phyloP scores from a whole-genome alignment of 768 basidiomycete genomes.

The Saitozyma sp. region DNA sequence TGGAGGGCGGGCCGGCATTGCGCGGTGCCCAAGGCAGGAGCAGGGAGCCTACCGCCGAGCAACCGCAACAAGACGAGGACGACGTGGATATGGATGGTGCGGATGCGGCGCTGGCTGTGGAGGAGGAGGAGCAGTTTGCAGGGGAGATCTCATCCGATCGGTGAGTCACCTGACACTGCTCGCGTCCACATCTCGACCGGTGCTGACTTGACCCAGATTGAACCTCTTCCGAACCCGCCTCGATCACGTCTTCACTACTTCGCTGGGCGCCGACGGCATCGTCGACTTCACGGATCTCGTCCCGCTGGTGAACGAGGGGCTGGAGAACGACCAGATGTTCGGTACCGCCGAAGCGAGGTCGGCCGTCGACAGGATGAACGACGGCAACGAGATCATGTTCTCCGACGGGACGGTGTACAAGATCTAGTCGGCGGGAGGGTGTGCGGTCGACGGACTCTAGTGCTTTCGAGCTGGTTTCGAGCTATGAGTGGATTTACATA shows the following conservation, averaged over 20 bases:
- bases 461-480: too few species aligned
- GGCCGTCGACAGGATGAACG: slow-evolving; percentile 70
- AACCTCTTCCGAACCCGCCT: slow-evolving; percentile 78
- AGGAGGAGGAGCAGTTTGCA: not conserved
- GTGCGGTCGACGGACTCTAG: too few species aligned
- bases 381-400: slow-evolving; percentile 80
- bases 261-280: slow-evolving; percentile 69
- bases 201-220: slow-evolving; percentile 57
- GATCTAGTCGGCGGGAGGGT: too few species aligned
- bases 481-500: too few species aligned
- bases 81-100: slow-evolving; percentile 44
- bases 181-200: slow-evolving; percentile 1
- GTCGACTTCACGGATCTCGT: slow-evolving; percentile 70
- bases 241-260: slow-evolving; percentile 65
- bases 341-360: slow-evolving; percentile 76
- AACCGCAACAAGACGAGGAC: slow-evolving; percentile 25
- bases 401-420: slow-evolving; percentile 78
- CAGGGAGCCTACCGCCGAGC: too few species aligned
- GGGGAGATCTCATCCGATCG: slow-evolving; percentile 26
- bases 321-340: slow-evolving; percentile 69
- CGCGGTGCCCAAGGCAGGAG: slow-evolving; percentile 2
- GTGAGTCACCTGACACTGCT: slow-evolving; percentile 15
- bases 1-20: slow-evolving; percentile 30
- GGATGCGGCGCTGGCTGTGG: slow-evolving; percentile 24
- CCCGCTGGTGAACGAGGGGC: slow-evolving; percentile 72